Base-by-base conservation (phyloP, 2,329 filamentous ascomycete genomes). In the Lachnellula cervina region DNA sequence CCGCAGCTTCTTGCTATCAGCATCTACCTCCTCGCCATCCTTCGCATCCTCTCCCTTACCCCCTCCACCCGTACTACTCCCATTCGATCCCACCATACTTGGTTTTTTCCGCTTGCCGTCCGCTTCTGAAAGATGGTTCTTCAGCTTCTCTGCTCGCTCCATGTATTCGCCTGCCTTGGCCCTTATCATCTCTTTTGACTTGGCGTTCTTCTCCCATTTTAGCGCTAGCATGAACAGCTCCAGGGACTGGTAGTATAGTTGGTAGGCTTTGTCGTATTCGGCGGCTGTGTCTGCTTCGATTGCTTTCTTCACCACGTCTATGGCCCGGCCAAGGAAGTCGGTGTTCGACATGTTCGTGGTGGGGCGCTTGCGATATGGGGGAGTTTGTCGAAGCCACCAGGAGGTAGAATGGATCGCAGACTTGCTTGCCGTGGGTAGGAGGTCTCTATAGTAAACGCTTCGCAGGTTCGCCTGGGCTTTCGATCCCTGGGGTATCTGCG, bases 201-300 rank as follows among this genome's bases (percentile, higher is more conserved):
- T 93, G 61, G 89, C 86, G 76, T 97, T 97, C 82, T 97, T 99
- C 78, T 99, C 94, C 93, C 93, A 99, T 80, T 99, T 99, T 58
- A 99, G 81, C 35, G 94, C 94, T 59, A 97, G 88, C 89, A 99
- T 96, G 80, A 97, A 99, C 56, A 97, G 84, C 76, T 99, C 93
- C 66, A 99, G 88, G 51, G 93, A 87, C 65, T 90, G 87, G 78
- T 96, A 97, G 82, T 99, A 99, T 61, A 88, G 81, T 71, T 96
- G 89, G 73, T 97, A 97, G 55, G 94, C 94, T 74, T 95, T 93
- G 68, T 97, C 91, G 76, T 99, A 99, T 71, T 97, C 90, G 71
- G 90, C 92, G 46, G 89, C 88, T 64, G 93, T 96, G 77, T 99
- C 94, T 67, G 89, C 86, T 72, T 96, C 92, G 77, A 99, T 97